phyloP scores from a whole-genome alignment of 192 early-diverging fungal species.

The Spizellomyces punctatus region DNA sequence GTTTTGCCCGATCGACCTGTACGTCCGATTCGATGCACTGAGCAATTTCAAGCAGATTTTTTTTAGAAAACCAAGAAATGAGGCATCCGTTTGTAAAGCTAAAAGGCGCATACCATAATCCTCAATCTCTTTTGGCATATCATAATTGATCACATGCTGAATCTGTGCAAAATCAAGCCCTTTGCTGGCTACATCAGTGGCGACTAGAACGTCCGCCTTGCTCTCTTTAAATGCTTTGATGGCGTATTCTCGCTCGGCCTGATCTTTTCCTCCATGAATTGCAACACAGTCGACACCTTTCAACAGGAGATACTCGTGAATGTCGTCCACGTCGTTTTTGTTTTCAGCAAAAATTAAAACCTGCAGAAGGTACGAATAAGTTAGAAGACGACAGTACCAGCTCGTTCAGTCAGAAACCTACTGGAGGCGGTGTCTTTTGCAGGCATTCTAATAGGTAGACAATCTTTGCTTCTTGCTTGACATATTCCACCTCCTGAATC shows the following conservation, averaged over 20 bases:
- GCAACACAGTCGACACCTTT: constrained; percentile 94
- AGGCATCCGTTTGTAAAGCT: not conserved
- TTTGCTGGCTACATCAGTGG: constrained; percentile 96
- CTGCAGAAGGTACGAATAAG: constrained; percentile 27
- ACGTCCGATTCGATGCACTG: constrained; percentile 94
- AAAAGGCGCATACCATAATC: constrained; percentile 75
- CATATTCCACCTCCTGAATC: constrained; percentile 97
- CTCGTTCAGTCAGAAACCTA: constrained; percentile 31
- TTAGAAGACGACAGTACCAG: constrained; percentile 1
- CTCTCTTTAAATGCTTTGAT: constrained; percentile 86
- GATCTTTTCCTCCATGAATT: constrained; percentile 95
- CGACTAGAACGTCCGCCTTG: constrained; percentile 94
- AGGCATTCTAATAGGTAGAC: constrained; percentile 93
- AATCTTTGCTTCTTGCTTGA: constrained; percentile 94
- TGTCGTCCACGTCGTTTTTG: constrained; percentile 99
- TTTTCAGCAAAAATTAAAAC: constrained; percentile 97
- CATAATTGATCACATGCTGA: constrained; percentile 98
- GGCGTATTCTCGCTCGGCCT: constrained; percentile 97
- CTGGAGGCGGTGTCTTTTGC: constrained; percentile 95
- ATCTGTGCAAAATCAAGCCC: constrained; percentile 95
- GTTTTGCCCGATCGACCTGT: constrained; percentile 97
- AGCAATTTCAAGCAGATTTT: constrained; percentile 13
- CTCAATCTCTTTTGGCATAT: constrained; percentile 99
- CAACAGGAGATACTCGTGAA: constrained; percentile 92
- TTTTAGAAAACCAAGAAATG: constrained; percentile 9